Evolutionary conservation across 176 grass and related monocot genomes (phyloP).

Genomic region (Paspalum vaginatum): DNA sequence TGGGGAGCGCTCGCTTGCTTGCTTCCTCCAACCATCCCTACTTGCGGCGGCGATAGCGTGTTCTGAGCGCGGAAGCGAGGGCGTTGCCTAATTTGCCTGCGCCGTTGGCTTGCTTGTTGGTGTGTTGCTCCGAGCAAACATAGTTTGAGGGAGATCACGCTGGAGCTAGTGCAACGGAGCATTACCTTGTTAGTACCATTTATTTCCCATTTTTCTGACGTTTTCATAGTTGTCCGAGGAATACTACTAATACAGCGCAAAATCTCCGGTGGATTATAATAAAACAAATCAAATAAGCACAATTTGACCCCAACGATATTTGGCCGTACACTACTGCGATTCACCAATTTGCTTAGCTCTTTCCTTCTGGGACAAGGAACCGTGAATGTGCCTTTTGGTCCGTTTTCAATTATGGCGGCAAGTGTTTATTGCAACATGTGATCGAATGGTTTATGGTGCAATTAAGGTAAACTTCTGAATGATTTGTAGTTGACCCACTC

Average conservation of each 20-base stretch:
- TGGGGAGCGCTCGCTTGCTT: slow-evolving; percentile 13
- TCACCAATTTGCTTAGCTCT: not conserved
- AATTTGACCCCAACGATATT: not conserved
- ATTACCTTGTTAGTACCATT: not conserved
- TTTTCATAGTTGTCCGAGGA: not conserved
- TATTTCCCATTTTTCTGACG: not conserved
- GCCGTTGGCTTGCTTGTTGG: not conserved
- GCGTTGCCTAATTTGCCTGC: slow-evolving; percentile 19
- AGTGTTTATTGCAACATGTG: not conserved
- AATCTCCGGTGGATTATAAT: not conserved
- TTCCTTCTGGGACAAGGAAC: not conserved
- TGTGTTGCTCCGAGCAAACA: not conserved
- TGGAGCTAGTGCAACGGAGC: not conserved
- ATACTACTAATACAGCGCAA: not conserved
- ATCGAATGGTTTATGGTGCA: not conserved
- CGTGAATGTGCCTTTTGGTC: not conserved
- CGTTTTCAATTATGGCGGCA: not conserved
- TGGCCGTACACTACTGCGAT: too few relatives aligned
- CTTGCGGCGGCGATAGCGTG: not conserved
- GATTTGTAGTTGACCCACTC: slow-evolving; percentile 31
- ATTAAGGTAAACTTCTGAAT: not conserved
- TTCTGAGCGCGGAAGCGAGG: not conserved
- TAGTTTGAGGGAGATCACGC: not conserved
- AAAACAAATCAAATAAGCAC: not conserved
- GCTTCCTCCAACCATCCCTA: not conserved